Evolutionary conservation across 2,329 filamentous ascomycete species (phyloP), one percentile per base, ranked within the genome.

Genomic region (Thielaviopsis cerberus): DNA sequence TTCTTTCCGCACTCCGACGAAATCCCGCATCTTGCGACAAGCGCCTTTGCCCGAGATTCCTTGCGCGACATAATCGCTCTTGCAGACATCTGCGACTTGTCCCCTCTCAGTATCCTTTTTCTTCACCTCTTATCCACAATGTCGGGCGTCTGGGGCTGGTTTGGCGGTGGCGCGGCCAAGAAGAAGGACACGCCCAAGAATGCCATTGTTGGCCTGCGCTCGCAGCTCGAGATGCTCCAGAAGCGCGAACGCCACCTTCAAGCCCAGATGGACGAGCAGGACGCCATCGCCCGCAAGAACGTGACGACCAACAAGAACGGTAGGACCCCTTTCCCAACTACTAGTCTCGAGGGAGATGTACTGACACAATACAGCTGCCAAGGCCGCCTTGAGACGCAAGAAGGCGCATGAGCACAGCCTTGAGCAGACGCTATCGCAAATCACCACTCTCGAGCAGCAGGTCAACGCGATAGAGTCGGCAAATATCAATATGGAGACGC

Each of bases 401-500:
- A 97, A 98, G 80, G 78, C 82, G 64, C 88, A 92, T 67, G 89
- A 97, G 71, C 85, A 90, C 70, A 88, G 87, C 59, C 80, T 96
- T 60, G 88, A 95, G 64, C 90, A 96, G 73, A 97, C 91, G 1
- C 79, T 81, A 61, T 81, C 85, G 30, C 91, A 97, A 73, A 94
- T 97, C 67, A 81, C 83, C 65, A 94, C 92, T 23, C 77, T 98
- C 51, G 92, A 98, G 71, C 86, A 90, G 68, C 89, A 98, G 70
- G 94, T 97, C 68, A 92, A 92, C 70, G 85, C 87, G 61, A 97
- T 98, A 74, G 92, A 98, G 72, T 88, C 90, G 53, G 92, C 92
- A 62, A 98, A 97, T 70, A 96, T 98, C 76, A 98, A 98, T 77
- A 84, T 91, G 73, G 90, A 96, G 76, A 98, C 92, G 13, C 76